These are phyloP conservation scores for Pistacia integerrima DNA, from an alignment of 345 rosid genomes.

Conservation along the genomic window DNA sequence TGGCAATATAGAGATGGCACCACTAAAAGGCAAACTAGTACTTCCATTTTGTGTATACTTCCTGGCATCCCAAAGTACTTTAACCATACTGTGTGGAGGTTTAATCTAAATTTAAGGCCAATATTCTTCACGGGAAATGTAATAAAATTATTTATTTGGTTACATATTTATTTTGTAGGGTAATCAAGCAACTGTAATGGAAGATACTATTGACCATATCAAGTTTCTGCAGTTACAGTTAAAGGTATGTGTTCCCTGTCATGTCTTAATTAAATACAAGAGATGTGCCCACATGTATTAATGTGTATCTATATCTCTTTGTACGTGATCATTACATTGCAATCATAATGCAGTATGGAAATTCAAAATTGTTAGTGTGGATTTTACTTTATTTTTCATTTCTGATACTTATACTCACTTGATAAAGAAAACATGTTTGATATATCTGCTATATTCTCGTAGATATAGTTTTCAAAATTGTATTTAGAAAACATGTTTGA, in stretches of 20 bases:
- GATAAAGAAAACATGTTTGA: not conserved
- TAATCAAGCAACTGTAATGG: conserved; percentile 34
- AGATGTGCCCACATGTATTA: not conserved
- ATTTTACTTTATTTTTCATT: not conserved
- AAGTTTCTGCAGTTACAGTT: conserved; percentile 63
- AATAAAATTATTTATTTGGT: conserved; percentile 2
- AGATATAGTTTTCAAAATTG: not conserved
- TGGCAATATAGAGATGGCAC: not conserved
- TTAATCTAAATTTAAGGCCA: not conserved
- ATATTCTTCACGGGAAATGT: not conserved
- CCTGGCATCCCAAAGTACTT: not conserved
- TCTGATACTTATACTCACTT: not conserved
- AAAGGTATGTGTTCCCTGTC: conserved; percentile 38
- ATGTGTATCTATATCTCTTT: not conserved
- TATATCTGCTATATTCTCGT: not conserved
- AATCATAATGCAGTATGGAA: not conserved
- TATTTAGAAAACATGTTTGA: too few species aligned
- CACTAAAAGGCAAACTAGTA: not conserved
- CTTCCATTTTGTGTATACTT: not conserved
- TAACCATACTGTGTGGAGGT: not conserved
- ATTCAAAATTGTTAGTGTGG: not conserved
- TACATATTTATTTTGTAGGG: conserved; percentile 32
- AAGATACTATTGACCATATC: conserved; percentile 44
- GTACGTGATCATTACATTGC: not conserved
- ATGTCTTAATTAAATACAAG: not conserved